A percentile compares a stretch with the other conserved stretches of the same genome.
phyloP scores from a whole-genome alignment of 2,329 filamentous ascomycete genomes.

The Ceratocystis variospora region DNA sequence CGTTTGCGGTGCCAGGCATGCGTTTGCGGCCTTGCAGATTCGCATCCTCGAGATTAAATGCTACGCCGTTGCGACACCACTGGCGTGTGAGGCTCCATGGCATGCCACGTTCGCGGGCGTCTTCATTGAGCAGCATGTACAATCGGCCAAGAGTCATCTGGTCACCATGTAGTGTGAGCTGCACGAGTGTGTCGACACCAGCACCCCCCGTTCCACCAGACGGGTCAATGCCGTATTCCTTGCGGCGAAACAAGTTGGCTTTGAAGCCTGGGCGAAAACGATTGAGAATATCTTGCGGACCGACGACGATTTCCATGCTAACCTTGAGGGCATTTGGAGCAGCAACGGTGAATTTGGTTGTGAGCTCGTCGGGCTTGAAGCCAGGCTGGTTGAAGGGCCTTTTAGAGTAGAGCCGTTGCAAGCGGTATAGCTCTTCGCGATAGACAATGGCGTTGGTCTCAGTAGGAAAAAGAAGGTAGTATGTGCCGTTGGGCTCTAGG shows the following conservation, averaged over 20 bases:
- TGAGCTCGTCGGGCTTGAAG: slow-evolving; percentile 15
- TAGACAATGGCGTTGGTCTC: slow-evolving; percentile 47
- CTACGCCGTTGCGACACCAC: slow-evolving; percentile 18
- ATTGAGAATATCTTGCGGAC: slow-evolving; percentile 12
- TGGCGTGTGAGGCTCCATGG: slow-evolving; percentile 21
- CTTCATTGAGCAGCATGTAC: slow-evolving; percentile 29
- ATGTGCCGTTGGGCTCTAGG: slow-evolving; percentile 48
- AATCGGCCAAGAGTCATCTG: slow-evolving; percentile 24
- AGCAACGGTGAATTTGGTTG: slow-evolving; percentile 16
- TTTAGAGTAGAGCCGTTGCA: slow-evolving; percentile 25
- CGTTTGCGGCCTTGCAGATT: slow-evolving; percentile 9
- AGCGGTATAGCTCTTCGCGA: slow-evolving; percentile 29
- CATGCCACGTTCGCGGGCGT: slow-evolving; percentile 29
- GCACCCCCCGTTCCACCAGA: slow-evolving; percentile 1
- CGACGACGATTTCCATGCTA: slow-evolving; percentile 18
- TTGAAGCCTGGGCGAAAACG: slow-evolving; percentile 19
- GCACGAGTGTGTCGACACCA: slow-evolving; percentile 23
- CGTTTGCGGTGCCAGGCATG: not conserved
- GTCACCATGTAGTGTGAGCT: slow-evolving; percentile 25
- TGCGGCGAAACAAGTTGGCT: slow-evolving; percentile 16
- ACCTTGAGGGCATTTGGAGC: slow-evolving; percentile 18
- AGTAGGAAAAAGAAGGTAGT: slow-evolving; percentile 55
- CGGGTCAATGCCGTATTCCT: slow-evolving; percentile 14
- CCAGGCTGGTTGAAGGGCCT: slow-evolving; percentile 31
- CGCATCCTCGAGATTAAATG: slow-evolving; percentile 15